A percentile compares a stretch with the other conserved stretches of the same genome.
Evolutionary conservation across 441 rosid species (phyloP).

Genomic region (Euphorbia schlechtendalii): DNA sequence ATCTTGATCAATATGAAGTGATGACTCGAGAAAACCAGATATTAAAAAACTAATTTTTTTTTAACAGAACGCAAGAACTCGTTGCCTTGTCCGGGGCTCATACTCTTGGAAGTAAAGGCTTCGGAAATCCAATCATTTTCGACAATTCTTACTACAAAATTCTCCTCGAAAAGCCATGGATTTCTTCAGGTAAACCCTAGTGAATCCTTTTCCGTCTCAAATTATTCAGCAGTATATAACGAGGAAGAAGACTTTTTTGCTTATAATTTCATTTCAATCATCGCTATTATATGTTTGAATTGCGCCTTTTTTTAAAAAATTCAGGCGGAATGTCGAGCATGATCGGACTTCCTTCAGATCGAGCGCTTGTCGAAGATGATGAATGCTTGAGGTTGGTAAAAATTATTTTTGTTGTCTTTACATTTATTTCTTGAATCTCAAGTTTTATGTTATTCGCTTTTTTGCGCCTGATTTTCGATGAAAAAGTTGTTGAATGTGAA

Average conservation of each 20-base stretch:
- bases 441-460: too few relatives aligned
- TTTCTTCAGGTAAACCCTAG: conserved; percentile 56
- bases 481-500: too few relatives aligned
- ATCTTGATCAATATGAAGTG: too few relatives aligned
- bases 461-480: too few relatives aligned
- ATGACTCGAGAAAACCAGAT: too few relatives aligned
- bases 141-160: conserved; percentile 82
- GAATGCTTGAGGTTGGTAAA: conserved; percentile 69
- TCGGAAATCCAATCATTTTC: conserved; percentile 62
- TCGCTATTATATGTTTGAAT: neutral
- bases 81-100: conserved; percentile 88
- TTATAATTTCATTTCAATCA: too few relatives aligned
- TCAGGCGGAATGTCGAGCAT: conserved; percentile 70
- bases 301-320: conserved; percentile 12
- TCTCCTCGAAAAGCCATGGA: conserved; percentile 82
- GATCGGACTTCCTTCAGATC: conserved; percentile 97
- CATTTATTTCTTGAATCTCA: too few relatives aligned
- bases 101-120: conserved; percentile 85
- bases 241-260: too few relatives aligned
- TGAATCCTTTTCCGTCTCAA: too few relatives aligned
- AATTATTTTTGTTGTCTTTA: too few relatives aligned
- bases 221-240: too few relatives aligned
- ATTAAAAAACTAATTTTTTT: too few relatives aligned
- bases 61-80: conserved; percentile 65
- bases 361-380: conserved; percentile 62